Evolutionary conservation across 176 grass and related monocot genomes (phyloP).

Genomic region (Avena sativa): DNA sequence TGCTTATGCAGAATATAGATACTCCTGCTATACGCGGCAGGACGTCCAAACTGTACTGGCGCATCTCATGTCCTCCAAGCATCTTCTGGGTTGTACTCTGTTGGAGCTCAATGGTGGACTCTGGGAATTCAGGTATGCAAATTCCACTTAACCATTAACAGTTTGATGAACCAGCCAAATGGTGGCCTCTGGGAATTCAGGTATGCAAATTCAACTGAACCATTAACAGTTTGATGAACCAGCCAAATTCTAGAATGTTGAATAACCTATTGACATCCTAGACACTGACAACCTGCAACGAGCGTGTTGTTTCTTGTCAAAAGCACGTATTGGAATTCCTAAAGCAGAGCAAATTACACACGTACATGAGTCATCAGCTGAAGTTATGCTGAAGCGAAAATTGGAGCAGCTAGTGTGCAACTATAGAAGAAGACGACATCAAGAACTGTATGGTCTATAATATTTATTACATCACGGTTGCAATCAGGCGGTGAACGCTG

Average conservation of each 20-base stretch:
- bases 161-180: background rate
- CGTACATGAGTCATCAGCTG: too few species aligned
- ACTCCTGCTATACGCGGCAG: background rate
- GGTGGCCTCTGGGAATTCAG: background rate
- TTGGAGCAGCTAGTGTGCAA: background rate
- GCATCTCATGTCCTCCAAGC: background rate
- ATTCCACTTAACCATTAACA: too few species aligned
- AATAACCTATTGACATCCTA: too few species aligned
- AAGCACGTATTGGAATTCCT: too few species aligned
- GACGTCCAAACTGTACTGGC: background rate
- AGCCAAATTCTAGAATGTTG: too few species aligned
- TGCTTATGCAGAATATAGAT: background rate
- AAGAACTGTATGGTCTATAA: background rate
- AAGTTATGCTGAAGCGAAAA: background rate
- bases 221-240: background rate
- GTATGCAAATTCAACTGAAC: background rate
- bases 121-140: too few species aligned
- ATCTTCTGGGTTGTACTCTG: background rate
- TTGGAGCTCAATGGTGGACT: background rate
- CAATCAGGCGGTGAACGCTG: background rate
- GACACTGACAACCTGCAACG: too few species aligned
- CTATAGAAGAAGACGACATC: background rate
- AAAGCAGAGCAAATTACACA: too few species aligned
- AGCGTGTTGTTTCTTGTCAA: too few species aligned
- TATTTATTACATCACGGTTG: too few species aligned